Evolutionary conservation across 2,329 filamentous ascomycete species (phyloP).

Genomic region (Xylariaceae sp.): DNA sequence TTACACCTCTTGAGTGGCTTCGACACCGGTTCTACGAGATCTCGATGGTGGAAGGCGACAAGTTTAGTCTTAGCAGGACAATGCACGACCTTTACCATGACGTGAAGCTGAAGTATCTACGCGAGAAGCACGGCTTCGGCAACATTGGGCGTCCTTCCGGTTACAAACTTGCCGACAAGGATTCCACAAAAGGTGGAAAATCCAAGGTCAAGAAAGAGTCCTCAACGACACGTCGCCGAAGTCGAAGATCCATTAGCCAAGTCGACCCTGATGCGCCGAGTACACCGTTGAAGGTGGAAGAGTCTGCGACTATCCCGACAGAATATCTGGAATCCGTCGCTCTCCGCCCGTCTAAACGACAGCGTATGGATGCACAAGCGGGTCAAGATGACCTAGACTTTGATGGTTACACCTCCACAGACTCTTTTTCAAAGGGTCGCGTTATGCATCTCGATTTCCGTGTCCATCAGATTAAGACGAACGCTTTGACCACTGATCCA

Average conservation of each 20-base stretch:
- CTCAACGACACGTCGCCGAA: slow-evolving; percentile 21
- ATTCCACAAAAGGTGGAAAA: slow-evolving; percentile 28
- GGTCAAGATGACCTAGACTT: slow-evolving; percentile 35
- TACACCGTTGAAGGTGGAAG: neutral
- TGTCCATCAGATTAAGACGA: slow-evolving; percentile 49
- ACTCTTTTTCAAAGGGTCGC: slow-evolving; percentile 45
- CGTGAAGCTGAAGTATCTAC: slow-evolving; percentile 44
- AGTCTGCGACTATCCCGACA: slow-evolving; percentile 5
- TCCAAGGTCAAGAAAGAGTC: slow-evolving; percentile 26
- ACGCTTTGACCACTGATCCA: slow-evolving; percentile 41
- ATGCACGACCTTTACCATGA: slow-evolving; percentile 56
- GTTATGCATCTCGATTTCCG: slow-evolving; percentile 48
- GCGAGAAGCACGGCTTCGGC: slow-evolving; percentile 51
- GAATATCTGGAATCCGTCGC: slow-evolving; percentile 28
- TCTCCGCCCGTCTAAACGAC: slow-evolving; percentile 29
- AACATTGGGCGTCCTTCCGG: slow-evolving; percentile 54
- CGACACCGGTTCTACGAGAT: slow-evolving; percentile 54
- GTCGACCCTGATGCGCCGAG: slow-evolving; percentile 24
- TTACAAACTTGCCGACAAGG: slow-evolving; percentile 38
- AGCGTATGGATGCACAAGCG: slow-evolving; percentile 21
- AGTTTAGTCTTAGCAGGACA: slow-evolving; percentile 49
- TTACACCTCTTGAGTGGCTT: slow-evolving; percentile 53
- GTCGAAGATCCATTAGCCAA: slow-evolving; percentile 29
- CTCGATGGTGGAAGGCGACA: slow-evolving; percentile 37
- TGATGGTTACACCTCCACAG: slow-evolving; percentile 48